Conservation (phyloP, 495 filamentous ascomycete species). For the Neurospora tetraspora region DNA sequence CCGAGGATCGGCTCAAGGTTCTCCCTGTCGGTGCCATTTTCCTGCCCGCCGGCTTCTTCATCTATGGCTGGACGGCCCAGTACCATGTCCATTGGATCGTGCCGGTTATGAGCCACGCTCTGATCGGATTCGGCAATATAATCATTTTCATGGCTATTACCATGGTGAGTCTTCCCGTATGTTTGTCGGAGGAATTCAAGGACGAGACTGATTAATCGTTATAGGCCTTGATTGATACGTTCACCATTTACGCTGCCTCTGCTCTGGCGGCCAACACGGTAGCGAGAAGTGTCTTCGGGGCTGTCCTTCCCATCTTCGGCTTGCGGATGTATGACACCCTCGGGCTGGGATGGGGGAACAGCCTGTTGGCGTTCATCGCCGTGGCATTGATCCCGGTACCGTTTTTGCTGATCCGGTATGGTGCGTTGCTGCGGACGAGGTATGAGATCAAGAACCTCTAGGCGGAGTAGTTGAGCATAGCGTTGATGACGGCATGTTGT, state of each 20-base stretch:
- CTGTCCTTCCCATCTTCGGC: conserved; percentile 48
- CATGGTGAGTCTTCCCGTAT: conserved; percentile 22
- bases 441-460: conserved; percentile 32
- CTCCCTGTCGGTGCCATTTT: conserved; percentile 37
- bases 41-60: conserved; percentile 39
- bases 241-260: conserved; percentile 51
- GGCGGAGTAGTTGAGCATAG: neutral
- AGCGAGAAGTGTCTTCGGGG: conserved; percentile 43
- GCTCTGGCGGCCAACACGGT: conserved; percentile 45
- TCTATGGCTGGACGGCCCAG: conserved; percentile 52
- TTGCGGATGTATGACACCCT: conserved; percentile 41
- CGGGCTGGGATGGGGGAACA: conserved; percentile 56
- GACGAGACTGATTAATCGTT: neutral
- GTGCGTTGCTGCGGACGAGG: conserved; percentile 37
- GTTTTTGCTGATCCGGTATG: conserved; percentile 41
- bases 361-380: conserved; percentile 44
- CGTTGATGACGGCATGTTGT: neutral
- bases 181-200: neutral
- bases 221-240: conserved; percentile 43
- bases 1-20: conserved; percentile 44
- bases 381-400: conserved; percentile 42
- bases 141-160: conserved; percentile 27
- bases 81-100: conserved; percentile 61
- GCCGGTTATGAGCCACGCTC: neutral
- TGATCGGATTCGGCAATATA: neutral